Evolutionary conservation across 345 rosid genomes (phyloP), one percentile per base, ranked within the genome.

Genomic region (Cardiospermum halicacabum): DNA sequence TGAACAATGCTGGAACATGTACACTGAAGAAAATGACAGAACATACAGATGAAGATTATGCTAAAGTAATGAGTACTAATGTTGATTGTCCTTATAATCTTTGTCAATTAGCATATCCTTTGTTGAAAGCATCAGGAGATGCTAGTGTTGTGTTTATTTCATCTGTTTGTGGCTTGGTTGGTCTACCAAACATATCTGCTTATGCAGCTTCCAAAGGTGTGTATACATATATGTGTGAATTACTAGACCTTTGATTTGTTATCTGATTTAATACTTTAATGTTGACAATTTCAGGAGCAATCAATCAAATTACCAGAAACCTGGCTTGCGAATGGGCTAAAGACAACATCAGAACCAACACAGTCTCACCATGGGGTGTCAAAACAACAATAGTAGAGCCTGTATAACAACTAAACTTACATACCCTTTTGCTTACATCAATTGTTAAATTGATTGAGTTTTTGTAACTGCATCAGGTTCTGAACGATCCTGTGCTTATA

Each of bases 121-220:
- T 74, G 12, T 61, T 81, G 34, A 85, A 83, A 68, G 76, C 77
- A 51, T 78, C 90, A 7, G 85, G 80, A 65, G 21, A 69, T 71
- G 89, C 82, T 36, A 82, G 62, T 55, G 74, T 84, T 4, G 80
- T 87, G 18, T 82, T 84, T 49, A 74, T 87, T 6, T 83, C 87
- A 40, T 80, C 85, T 26, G 60, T 65, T n/a, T 62, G 71, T 25
- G 87, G 78, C 4, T 51, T 64, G 4, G 32, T 74, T 13, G 72
- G 76, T 31, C 0, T 71, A 0, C 69, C 65, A 0, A 1, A 24
- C 31, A 45, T 63, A 25, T 74, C 85, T 2, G 63, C 70, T 39
- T 80, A 80, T 49, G 8, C 80, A 22, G 58, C 78, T 21, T 48
- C 81, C 0, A 83, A 83, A 69, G 84, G 84, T 82, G 53, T 7